These are phyloP conservation scores for Juglanconis sp. DNA, from an alignment of 2,329 filamentous ascomycete genomes.

Conservation along the genomic window DNA sequence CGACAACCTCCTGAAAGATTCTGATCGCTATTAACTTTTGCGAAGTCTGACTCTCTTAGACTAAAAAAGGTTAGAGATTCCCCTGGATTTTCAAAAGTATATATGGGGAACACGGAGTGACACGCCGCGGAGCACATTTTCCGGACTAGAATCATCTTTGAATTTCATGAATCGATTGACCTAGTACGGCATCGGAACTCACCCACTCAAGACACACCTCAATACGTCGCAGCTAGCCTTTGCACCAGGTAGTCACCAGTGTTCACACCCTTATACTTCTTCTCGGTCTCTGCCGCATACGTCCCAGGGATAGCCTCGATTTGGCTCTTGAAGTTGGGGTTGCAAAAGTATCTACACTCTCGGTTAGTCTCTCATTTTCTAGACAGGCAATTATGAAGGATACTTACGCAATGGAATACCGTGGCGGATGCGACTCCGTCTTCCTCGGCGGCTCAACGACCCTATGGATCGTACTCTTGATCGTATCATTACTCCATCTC, in stretches of 20 bases:
- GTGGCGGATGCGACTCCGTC: conserved; percentile 61
- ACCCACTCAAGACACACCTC: conserved; percentile 4
- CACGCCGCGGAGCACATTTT: too few relatives aligned
- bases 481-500: conserved; percentile 86
- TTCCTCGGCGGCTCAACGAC: conserved; percentile 78
- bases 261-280: conserved; percentile 76
- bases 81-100: too few relatives aligned
- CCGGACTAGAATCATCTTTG: too few relatives aligned
- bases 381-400: background rate
- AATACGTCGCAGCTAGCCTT: conserved; percentile 74
- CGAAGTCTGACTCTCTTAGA: too few relatives aligned
- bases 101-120: too few relatives aligned
- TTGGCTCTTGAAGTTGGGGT: conserved; percentile 71
- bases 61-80: too few relatives aligned
- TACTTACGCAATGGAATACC: conserved; percentile 79
- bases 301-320: conserved; percentile 84
- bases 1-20: too few relatives aligned
- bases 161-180: too few relatives aligned
- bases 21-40: too few relatives aligned
- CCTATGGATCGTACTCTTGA: conserved; percentile 85
- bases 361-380: background rate
- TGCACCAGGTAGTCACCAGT: conserved; percentile 78
- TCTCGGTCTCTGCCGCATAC: conserved; percentile 59
- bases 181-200: too few relatives aligned
- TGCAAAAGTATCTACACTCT: conserved; percentile 71